A percentile compares a stretch with the other conserved stretches of the same genome.
Conservation (phyloP, 805 yeast species). For the Sugiyamaella marilandica region DNA sequence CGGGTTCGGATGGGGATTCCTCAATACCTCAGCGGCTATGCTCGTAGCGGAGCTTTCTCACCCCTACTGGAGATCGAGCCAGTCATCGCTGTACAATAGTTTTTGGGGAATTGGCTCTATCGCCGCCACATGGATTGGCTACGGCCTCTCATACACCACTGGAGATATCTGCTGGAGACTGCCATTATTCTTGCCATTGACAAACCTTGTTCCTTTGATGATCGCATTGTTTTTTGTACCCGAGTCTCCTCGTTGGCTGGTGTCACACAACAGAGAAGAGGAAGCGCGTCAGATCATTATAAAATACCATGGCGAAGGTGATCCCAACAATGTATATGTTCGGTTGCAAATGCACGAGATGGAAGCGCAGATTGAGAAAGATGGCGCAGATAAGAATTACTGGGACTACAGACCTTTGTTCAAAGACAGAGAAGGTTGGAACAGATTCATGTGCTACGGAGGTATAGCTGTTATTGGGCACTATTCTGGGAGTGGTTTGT, state of each 20-base stretch:
- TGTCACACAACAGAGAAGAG: slow-evolving; percentile 8
- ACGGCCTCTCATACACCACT: slow-evolving; percentile 35
- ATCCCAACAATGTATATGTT: slow-evolving; percentile 7
- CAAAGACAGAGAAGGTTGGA: slow-evolving; percentile 3
- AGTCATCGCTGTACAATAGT: slow-evolving; percentile 32
- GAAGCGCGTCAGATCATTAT: slow-evolving; percentile 7
- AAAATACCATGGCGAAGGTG: slow-evolving; percentile 13
- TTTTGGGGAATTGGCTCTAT: slow-evolving; percentile 52
- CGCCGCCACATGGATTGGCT: slow-evolving; percentile 48
- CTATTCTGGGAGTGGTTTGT: neutral
- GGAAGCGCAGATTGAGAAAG: slow-evolving; percentile 2
- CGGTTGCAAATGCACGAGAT: slow-evolving; percentile 8
- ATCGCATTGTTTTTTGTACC: slow-evolving; percentile 21
- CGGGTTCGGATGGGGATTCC: slow-evolving; percentile 5
- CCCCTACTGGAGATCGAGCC: slow-evolving; percentile 6
- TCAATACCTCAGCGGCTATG: neutral
- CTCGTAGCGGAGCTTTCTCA: slow-evolving; percentile 9
- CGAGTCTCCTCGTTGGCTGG: slow-evolving; percentile 17
- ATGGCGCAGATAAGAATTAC: slow-evolving; percentile 5
- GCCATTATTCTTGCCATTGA: slow-evolving; percentile 24
- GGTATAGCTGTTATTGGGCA: neutral
- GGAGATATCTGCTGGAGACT: slow-evolving; percentile 29
- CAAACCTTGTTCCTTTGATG: slow-evolving; percentile 36
- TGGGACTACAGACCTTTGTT: slow-evolving; percentile 13
- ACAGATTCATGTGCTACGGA: slow-evolving; percentile 2